These are phyloP conservation scores for Lactifluus piperatus DNA, from an alignment of 768 basidiomycete genomes.

Conservation along the genomic window DNA sequence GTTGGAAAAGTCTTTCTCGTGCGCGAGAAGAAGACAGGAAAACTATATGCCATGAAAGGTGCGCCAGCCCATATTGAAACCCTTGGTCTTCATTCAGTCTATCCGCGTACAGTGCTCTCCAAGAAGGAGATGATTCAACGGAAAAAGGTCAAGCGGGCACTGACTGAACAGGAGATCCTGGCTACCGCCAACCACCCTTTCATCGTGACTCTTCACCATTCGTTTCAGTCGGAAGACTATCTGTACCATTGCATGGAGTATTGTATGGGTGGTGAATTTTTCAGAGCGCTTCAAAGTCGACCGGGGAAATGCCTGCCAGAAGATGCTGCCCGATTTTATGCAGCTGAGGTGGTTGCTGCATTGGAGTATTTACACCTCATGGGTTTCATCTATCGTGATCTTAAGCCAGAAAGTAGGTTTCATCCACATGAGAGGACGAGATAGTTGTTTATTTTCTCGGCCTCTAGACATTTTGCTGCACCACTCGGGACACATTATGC, in stretches of 20 bases:
- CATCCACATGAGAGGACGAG: not conserved
- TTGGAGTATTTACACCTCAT: conserved; percentile 98
- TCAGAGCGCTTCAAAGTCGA: conserved; percentile 90
- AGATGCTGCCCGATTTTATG: conserved; percentile 94
- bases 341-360: conserved; percentile 96
- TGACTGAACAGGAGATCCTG: conserved; percentile 98
- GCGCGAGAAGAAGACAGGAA: conserved; percentile 93
- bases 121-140: conserved; percentile 99
- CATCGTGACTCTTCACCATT: conserved; percentile 98
- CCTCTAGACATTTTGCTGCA: conserved; percentile 87
- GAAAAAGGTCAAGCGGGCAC: conserved; percentile 97
- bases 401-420: conserved; percentile 95
- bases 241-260: conserved; percentile 99
- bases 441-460: conserved; percentile 17
- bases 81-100: conserved; percentile 14
- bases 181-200: conserved; percentile 99
- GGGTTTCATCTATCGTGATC: conserved; percentile 98
- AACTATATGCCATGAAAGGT: conserved; percentile 99
- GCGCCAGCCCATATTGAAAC: conserved; percentile 27
- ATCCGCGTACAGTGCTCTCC: conserved; percentile 65
- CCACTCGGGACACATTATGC: conserved; percentile 97
- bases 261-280: conserved; percentile 99
- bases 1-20: conserved; percentile 98
- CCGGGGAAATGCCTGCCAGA: conserved; percentile 96
- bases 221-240: conserved; percentile 97